A percentile compares a stretch with the other conserved stretches of the same genome.
Conservation (phyloP, 2,329 filamentous ascomycete genomes). For the Cytospora leucostoma region DNA sequence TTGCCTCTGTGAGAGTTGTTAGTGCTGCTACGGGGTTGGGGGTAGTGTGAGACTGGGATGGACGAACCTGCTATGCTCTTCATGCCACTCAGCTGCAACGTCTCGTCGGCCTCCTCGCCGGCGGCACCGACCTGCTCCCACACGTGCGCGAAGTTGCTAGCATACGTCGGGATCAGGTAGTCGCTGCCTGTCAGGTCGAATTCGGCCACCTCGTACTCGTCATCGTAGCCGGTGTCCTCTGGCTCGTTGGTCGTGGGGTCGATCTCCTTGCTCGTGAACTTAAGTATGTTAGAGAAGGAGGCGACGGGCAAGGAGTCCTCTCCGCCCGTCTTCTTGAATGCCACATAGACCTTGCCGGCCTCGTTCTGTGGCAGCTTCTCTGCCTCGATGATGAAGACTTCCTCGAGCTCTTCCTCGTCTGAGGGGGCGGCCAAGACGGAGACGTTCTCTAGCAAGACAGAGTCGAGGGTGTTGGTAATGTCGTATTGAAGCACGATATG, state of each 20-base stretch:
- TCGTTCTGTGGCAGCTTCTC: conserved; percentile 81
- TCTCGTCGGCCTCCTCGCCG: conserved; percentile 89
- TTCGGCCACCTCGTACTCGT: conserved; percentile 96
- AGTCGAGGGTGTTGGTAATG: conserved; percentile 93
- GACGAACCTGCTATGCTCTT: conserved; percentile 87
- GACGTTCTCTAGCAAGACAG: conserved; percentile 87
- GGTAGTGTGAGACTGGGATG: not conserved
- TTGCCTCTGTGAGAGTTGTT: conserved; percentile 67
- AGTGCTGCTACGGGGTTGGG: conserved; percentile 9
- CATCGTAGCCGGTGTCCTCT: conserved; percentile 90
- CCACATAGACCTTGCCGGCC: conserved; percentile 91
- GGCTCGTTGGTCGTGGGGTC: conserved; percentile 92
- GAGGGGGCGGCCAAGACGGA: conserved; percentile 77
- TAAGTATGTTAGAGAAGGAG: conserved; percentile 88
- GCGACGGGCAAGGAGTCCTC: conserved; percentile 75
- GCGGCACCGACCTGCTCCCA: conserved; percentile 93
- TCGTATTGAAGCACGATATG: conserved; percentile 95
- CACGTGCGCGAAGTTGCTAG: conserved; percentile 90
- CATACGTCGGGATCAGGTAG: conserved; percentile 91
- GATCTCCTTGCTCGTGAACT: conserved; percentile 97
- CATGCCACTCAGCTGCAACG: conserved; percentile 79
- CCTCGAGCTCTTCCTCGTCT: conserved; percentile 81
- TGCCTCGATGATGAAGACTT: conserved; percentile 91
- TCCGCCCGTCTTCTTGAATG: conserved; percentile 81
- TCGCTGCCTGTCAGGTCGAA: conserved; percentile 89